Evolutionary conservation across 225 moss, liverwort and hornwort genomes (phyloP).

Genomic region (Takakia lepidozioides): DNA sequence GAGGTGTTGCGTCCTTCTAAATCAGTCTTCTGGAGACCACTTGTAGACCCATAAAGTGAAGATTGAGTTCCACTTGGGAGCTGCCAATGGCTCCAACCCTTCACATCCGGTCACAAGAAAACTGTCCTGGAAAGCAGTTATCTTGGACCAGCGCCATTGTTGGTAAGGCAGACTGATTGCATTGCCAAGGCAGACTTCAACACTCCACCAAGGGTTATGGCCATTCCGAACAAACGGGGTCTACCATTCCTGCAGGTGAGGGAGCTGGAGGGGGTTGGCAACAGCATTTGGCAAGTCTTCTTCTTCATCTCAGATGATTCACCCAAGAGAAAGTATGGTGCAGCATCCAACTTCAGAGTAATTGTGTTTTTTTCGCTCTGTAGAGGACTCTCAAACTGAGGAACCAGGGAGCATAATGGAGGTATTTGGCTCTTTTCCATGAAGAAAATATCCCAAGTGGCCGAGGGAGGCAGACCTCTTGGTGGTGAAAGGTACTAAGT

Average conservation of each 20-base stretch:
- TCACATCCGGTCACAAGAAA: slow-evolving; percentile 38
- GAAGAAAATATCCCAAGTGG: too few species aligned
- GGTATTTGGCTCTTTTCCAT: too few species aligned
- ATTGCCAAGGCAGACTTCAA: slow-evolving; percentile 32
- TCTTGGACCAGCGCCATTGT: slow-evolving; percentile 62
- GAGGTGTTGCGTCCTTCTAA: too few species aligned
- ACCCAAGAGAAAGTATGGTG: slow-evolving; percentile 37
- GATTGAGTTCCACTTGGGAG: slow-evolving; percentile 68
- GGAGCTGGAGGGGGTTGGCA: slow-evolving; percentile 6
- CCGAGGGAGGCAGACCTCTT: too few species aligned
- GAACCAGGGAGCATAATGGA: too few species aligned
- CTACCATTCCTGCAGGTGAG: too few species aligned
- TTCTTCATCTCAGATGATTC: slow-evolving; percentile 21
- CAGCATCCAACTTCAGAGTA: slow-evolving; percentile 41
- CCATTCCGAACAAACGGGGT: too few species aligned
- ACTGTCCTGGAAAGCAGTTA: slow-evolving; percentile 78
- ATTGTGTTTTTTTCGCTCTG: too few species aligned
- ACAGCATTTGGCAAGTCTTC: slow-evolving; percentile 9
- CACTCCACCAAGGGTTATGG: slow-evolving; percentile 9
- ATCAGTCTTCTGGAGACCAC: neutral
- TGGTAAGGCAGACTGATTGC: slow-evolving; percentile 36
- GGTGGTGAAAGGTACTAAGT: too few species aligned
- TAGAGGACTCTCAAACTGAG: too few species aligned
- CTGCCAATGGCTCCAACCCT: slow-evolving; percentile 71
- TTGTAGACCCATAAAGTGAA: slow-evolving; percentile 65